phyloP scores from a whole-genome alignment of 2,329 filamentous ascomycete species.

The Xylariaceae sp. region DNA sequence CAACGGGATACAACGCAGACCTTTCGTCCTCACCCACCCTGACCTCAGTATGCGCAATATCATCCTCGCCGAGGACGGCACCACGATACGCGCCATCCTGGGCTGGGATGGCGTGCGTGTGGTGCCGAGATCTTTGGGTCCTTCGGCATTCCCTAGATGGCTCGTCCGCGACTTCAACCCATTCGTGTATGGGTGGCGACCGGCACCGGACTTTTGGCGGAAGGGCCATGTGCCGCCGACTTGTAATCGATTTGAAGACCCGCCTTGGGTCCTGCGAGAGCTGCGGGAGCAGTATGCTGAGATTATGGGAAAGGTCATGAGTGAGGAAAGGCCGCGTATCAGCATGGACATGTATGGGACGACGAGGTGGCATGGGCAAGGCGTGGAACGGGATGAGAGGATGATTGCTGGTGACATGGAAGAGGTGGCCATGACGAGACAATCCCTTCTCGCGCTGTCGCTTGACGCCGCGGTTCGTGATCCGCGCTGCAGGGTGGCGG shows the following conservation, averaged over 20 bases:
- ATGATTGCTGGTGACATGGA: too few species aligned
- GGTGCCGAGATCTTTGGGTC: slow-evolving; percentile 18
- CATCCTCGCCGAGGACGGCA: slow-evolving; percentile 17
- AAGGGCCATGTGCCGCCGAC: background rate
- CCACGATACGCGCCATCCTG: slow-evolving; percentile 16
- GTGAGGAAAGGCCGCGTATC: background rate
- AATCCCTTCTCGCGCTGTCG: slow-evolving; percentile 19
- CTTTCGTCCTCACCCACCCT: slow-evolving; percentile 21
- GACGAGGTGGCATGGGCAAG: slow-evolving; percentile 3
- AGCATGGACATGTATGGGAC: slow-evolving; percentile 1
- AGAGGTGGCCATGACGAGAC: slow-evolving; percentile 11
- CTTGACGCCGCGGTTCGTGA: slow-evolving; percentile 19
- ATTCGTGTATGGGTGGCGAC: slow-evolving; percentile 18
- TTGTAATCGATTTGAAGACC: slow-evolving; percentile 15
- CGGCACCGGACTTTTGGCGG: slow-evolving; percentile 11
- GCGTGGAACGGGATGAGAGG: background rate
- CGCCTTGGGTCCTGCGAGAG: slow-evolving; percentile 18
- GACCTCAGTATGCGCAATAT: slow-evolving; percentile 21
- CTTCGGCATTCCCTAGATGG: slow-evolving; percentile 21
- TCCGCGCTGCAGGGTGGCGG: slow-evolving; percentile 16
- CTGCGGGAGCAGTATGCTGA: slow-evolving; percentile 17
- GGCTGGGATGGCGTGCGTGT: slow-evolving; percentile 21
- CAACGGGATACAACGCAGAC: slow-evolving; percentile 2
- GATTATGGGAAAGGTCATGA: slow-evolving; percentile 7
- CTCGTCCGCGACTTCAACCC: slow-evolving; percentile 22